phyloP scores from a whole-genome alignment of 345 rosid genomes.

The Rhodomyrtus tomentosa region DNA sequence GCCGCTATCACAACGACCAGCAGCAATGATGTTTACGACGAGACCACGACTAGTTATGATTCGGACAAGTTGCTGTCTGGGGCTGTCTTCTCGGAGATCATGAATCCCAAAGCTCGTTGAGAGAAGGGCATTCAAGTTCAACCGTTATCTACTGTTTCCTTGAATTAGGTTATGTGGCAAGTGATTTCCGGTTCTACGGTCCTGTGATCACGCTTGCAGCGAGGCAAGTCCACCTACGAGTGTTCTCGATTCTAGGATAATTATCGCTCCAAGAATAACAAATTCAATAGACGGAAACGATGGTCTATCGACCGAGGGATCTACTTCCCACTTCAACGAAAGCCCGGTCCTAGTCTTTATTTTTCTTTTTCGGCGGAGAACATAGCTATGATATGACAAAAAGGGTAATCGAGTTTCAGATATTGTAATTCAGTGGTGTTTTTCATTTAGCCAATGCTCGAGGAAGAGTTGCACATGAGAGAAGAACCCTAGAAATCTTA shows the following conservation, averaged over 20 bases:
- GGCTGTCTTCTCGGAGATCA: slow-evolving; percentile 16
- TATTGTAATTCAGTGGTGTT: too few relatives aligned
- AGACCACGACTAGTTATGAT: background rate
- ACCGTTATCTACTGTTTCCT: too few relatives aligned
- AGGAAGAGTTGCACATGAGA: background rate
- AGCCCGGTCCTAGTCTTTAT: background rate
- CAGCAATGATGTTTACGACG: background rate
- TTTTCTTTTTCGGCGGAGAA: background rate
- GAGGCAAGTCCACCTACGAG: too few relatives aligned
- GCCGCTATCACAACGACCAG: background rate
- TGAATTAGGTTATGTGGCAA: too few relatives aligned
- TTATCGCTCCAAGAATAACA: too few relatives aligned
- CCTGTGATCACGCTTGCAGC: too few relatives aligned
- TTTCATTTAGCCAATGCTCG: background rate
- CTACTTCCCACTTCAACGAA: background rate
- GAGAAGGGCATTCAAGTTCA: too few relatives aligned
- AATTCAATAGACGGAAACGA: too few relatives aligned
- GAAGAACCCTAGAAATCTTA: background rate
- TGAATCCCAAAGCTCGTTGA: slow-evolving; percentile 12
- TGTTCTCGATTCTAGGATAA: too few relatives aligned
- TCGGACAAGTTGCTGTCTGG: background rate
- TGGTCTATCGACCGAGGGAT: background rate
- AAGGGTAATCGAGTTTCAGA: background rate
- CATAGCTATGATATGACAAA: background rate
- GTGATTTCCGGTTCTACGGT: too few relatives aligned